phyloP scores from a whole-genome alignment of 2,329 filamentous ascomycete genomes.

The Beauveria australis region DNA sequence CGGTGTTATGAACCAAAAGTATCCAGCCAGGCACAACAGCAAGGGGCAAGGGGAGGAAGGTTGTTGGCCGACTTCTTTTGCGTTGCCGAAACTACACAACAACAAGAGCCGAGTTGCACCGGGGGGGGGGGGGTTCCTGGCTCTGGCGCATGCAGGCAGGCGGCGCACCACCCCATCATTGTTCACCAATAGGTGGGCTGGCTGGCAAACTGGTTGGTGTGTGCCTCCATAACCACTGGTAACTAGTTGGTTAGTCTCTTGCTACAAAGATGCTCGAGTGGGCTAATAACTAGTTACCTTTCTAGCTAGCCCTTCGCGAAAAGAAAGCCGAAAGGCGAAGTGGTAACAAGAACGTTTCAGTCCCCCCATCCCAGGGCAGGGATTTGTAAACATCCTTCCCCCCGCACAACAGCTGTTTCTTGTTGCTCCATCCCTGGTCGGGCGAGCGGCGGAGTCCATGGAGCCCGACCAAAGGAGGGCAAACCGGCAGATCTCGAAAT shows the following conservation, averaged over 20 bases:
- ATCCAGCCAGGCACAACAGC: neutral
- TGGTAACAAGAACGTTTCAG: neutral
- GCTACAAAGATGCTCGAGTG: too few relatives aligned
- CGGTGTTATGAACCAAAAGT: neutral
- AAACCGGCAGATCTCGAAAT: neutral
- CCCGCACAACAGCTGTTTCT: neutral
- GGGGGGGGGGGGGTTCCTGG: neutral
- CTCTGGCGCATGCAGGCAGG: neutral
- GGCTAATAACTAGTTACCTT: too few relatives aligned
- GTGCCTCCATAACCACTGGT: too few relatives aligned
- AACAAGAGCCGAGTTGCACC: neutral
- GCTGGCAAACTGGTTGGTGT: too few relatives aligned
- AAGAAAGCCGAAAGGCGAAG: too few relatives aligned
- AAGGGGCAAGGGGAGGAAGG: neutral
- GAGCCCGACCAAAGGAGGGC: neutral
- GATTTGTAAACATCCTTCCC: neutral
- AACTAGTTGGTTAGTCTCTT: too few relatives aligned
- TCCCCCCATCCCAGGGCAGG: neutral
- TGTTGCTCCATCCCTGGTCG: neutral
- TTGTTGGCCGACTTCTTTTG: too few relatives aligned
- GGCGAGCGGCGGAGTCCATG: neutral
- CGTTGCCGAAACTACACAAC: neutral
- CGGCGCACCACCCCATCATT: neutral
- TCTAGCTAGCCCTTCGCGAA: neutral
- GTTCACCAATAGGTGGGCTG: too few relatives aligned